Evolutionary conservation across 2,329 filamentous ascomycete genomes (phyloP).

Genomic region (Sporothrix protearum): DNA sequence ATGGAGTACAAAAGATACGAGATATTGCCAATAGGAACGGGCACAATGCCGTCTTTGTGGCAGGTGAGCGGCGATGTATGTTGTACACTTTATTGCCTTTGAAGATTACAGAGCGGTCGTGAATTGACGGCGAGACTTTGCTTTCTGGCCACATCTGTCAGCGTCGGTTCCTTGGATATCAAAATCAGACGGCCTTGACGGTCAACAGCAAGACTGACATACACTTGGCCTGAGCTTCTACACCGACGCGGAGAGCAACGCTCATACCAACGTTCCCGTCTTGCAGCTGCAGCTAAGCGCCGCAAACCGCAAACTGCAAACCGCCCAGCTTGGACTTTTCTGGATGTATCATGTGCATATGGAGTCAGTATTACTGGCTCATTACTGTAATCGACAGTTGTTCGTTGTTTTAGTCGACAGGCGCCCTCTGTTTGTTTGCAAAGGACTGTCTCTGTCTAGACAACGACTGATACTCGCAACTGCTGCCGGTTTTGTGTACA

Average conservation of each 20-base stretch:
- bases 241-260: not conserved
- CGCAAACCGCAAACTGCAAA: slow-evolving; percentile 4
- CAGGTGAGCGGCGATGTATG: not conserved
- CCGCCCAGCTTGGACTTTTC: slow-evolving; percentile 6
- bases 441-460: not conserved
- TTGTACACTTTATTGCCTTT: not conserved
- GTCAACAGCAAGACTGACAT: not conserved
- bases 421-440: not conserved
- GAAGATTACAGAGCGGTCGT: not conserved
- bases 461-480: not conserved
- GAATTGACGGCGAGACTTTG: not conserved
- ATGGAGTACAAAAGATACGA: not conserved
- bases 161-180: not conserved
- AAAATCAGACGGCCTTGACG: not conserved
- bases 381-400: no score
- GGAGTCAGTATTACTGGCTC: no score
- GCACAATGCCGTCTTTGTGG: not conserved
- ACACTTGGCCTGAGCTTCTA: not conserved
- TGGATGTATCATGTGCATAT: no score
- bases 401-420: not conserved
- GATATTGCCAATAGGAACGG: slow-evolving; percentile 2
- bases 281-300: slow-evolving; percentile 13
- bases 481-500: not conserved
- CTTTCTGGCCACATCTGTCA: not conserved
- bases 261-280: not conserved